A percentile compares a stretch with the other conserved stretches of the same genome.
These are phyloP conservation scores for Globisporangium emineosum DNA, from an alignment of 352 stramenopile species.

Conservation along the genomic window DNA sequence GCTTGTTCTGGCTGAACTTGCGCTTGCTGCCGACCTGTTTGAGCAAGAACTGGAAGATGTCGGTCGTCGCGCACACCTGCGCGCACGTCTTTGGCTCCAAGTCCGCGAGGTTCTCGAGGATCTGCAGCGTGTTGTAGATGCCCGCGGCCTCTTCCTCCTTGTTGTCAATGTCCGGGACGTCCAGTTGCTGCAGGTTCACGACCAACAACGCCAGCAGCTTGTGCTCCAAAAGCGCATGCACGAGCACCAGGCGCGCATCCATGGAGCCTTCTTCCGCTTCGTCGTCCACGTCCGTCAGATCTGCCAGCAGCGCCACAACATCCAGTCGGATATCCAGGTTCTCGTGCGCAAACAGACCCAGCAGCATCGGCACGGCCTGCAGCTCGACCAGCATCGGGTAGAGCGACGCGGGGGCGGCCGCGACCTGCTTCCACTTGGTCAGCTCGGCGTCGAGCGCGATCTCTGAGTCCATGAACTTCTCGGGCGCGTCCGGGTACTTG, in stretches of 20 bases:
- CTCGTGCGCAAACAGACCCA: slow-evolving; percentile 78
- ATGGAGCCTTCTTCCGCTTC: slow-evolving; percentile 24
- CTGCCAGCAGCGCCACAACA: slow-evolving; percentile 54
- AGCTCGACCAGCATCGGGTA: slow-evolving; percentile 51
- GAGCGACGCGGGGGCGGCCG: slow-evolving; percentile 61
- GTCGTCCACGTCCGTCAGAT: slow-evolving; percentile 72
- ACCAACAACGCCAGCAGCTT: slow-evolving; percentile 55
- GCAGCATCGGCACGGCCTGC: slow-evolving; percentile 59
- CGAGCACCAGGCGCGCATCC: slow-evolving; percentile 36
- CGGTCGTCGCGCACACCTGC: slow-evolving; percentile 41
- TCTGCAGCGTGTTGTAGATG: slow-evolving; percentile 78
- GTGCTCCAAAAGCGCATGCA: slow-evolving; percentile 57
- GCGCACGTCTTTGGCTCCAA: slow-evolving; percentile 45
- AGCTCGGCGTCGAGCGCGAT: slow-evolving; percentile 60
- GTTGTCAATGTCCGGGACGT: slow-evolving; percentile 22
- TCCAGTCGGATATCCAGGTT: slow-evolving; percentile 74
- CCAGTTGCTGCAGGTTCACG: slow-evolving; percentile 40
- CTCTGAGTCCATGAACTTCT: slow-evolving; percentile 86
- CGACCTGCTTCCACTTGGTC: slow-evolving; percentile 50
- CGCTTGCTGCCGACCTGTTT: slow-evolving; percentile 34
- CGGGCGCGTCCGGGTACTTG: slow-evolving; percentile 73
- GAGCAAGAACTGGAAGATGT: slow-evolving; percentile 61
- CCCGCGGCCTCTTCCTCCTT: slow-evolving; percentile 66
- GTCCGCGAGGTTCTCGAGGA: slow-evolving; percentile 78
- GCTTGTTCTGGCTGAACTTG: slow-evolving; percentile 67